Evolutionary conservation across 768 basidiomycete genomes (phyloP).

Genomic region (Tulasnella sp.): DNA sequence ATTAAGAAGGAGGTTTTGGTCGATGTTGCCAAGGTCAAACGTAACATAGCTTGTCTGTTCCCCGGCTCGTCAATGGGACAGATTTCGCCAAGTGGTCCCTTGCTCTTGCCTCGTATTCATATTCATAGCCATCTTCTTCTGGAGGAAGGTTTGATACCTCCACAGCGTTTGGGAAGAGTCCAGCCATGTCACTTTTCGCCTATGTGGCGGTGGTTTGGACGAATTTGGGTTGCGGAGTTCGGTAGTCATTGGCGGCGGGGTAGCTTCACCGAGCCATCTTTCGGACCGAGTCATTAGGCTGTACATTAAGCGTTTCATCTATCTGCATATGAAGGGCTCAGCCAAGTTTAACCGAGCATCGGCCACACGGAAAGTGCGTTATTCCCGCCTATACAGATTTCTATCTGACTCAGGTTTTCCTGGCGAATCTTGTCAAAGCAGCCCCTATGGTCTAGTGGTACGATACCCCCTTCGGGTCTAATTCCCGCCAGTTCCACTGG

Average conservation of each 20-base stretch:
- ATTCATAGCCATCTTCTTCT: slow-evolving; percentile 28
- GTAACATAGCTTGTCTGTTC: slow-evolving; percentile 53
- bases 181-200: background rate
- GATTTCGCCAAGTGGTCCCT: background rate
- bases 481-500: background rate
- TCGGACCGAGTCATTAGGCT: background rate
- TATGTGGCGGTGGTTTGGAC: background rate
- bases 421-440: background rate
- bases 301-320: background rate
- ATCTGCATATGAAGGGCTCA: background rate
- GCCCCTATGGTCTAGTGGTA: slow-evolving; percentile 29
- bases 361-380: background rate
- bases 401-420: background rate
- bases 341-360: background rate
- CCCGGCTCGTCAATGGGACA: background rate
- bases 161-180: background rate
- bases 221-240: background rate
- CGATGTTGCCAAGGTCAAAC: slow-evolving; percentile 65
- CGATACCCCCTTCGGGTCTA: slow-evolving; percentile 26
- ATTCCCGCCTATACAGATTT: background rate
- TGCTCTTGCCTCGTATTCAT: slow-evolving; percentile 30
- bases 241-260: background rate
- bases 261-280: background rate
- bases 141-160: slow-evolving; percentile 13
- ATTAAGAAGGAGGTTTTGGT: slow-evolving; percentile 71